Evolutionary conservation across 129 eudicot species (phyloP), one percentile per base, ranked within the genome.

Genomic region (Silybum marianum): DNA sequence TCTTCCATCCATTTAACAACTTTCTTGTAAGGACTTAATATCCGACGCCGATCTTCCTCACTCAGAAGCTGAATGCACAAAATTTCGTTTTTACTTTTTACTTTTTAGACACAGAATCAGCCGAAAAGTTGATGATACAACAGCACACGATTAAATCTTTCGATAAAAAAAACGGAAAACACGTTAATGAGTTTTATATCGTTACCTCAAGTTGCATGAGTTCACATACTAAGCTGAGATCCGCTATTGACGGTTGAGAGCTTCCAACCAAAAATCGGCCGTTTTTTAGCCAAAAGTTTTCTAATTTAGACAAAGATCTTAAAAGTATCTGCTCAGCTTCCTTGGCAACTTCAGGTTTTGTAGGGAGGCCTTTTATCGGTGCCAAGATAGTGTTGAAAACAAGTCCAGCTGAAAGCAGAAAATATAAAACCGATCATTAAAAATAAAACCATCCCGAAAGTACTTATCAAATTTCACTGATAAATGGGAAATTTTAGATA

Each of bases 211-310:
- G 84, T 76, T 86, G 92, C 93, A 91, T 86, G 78, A 91, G 68
- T 80, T 91, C 94, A 85, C 90, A 91, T 24, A 83, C 90, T 62
- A 93, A 86, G 80, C 87, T 82, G 48, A 93, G 87, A 88, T 91
- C 96, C 7, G 98, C 93, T 24, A 93, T 84, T n/a, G 98, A 93
- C 24, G 98, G 98, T 77, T 86, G 81, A n/a, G 42, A 42, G 76
- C 84, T 85, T 67, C 96, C 98, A 8, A 71, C 80, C 82, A 93
- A 83, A 82, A 90, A 89, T 7, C 71, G 70, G 0, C 92, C 92
- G 48, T 88, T 92, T 78, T 91, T 83, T 51, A 93, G 90, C 96
- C 96, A 93, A 63, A 85, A 42, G 8, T 86, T 74, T 82, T 93
- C 97, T 9, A 93, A 76, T 30, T 44, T 51, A 0, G 82, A 80